A percentile compares a stretch with the other conserved stretches of the same genome.
Evolutionary conservation across 73 alveolate genomes (phyloP).

Genomic region (Uronychia binucleata): DNA sequence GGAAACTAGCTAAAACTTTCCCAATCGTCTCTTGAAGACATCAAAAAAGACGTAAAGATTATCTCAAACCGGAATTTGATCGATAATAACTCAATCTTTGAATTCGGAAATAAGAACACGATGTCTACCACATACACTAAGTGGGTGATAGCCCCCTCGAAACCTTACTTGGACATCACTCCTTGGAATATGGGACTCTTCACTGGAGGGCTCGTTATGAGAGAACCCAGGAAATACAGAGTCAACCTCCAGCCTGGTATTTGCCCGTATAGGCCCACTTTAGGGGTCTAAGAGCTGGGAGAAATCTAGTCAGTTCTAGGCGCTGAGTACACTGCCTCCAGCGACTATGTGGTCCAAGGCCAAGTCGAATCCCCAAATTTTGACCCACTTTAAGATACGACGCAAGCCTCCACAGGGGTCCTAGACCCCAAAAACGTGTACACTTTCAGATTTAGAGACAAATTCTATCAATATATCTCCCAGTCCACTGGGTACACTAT

Average conservation of each 20-base stretch:
- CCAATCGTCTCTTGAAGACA: background rate
- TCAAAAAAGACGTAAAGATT: background rate
- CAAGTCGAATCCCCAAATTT: background rate
- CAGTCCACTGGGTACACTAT: background rate
- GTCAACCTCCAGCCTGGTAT: background rate
- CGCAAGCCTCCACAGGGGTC: background rate
- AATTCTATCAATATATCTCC: background rate
- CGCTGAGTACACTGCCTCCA: background rate
- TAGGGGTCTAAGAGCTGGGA: background rate
- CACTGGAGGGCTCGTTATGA: background rate
- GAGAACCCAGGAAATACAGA: background rate
- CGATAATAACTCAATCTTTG: background rate
- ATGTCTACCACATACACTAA: background rate
- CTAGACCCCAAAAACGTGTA: background rate
- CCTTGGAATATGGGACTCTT: background rate
- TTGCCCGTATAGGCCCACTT: background rate
- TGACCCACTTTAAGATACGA: background rate
- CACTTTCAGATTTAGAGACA: background rate
- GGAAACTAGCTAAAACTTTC: background rate
- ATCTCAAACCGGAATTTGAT: background rate
- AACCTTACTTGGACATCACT: background rate
- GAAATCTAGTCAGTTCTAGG: background rate
- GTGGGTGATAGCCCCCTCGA: background rate
- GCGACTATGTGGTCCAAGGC: background rate
- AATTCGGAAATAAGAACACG: background rate